phyloP scores from a whole-genome alignment of 805 yeast genomes.

The Diddensiella transvaalensis region DNA sequence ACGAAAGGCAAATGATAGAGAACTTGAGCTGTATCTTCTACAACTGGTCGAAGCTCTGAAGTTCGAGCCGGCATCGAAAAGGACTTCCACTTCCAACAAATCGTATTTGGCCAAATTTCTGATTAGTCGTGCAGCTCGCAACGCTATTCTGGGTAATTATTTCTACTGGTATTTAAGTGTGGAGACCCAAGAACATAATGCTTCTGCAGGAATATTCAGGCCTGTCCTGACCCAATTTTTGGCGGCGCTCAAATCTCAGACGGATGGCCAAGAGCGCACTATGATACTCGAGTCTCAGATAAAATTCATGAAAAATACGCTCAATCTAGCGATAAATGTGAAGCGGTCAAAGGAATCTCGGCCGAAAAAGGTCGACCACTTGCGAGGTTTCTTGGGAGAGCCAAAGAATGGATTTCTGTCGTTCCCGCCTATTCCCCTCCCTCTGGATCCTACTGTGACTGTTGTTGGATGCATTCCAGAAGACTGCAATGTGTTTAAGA shows the following conservation, averaged over 20 bases:
- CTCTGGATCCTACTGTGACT: slow-evolving; percentile 75
- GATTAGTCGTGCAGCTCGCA: slow-evolving; percentile 64
- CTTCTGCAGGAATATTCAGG: slow-evolving; percentile 38
- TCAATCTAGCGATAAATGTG: slow-evolving; percentile 60
- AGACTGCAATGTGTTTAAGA: slow-evolving; percentile 83
- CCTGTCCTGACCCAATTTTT: slow-evolving; percentile 48
- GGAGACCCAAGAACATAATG: slow-evolving; percentile 68
- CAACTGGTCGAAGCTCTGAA: slow-evolving; percentile 91
- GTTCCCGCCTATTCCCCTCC: slow-evolving; percentile 62
- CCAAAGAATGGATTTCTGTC: slow-evolving; percentile 37
- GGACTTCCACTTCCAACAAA: slow-evolving; percentile 19
- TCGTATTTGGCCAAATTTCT: slow-evolving; percentile 50
- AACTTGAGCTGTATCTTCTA: slow-evolving; percentile 72
- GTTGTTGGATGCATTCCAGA: slow-evolving; percentile 75
- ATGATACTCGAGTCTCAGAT: slow-evolving; percentile 54
- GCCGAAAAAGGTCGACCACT: slow-evolving; percentile 64
- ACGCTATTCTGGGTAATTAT: slow-evolving; percentile 68
- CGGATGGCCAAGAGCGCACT: slow-evolving; percentile 30
- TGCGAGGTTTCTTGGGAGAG: slow-evolving; percentile 56
- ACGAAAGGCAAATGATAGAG: slow-evolving; percentile 72
- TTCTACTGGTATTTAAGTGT: slow-evolving; percentile 92
- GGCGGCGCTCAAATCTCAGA: slow-evolving; percentile 33
- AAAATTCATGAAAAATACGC: slow-evolving; percentile 61
- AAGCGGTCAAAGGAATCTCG: slow-evolving; percentile 72
- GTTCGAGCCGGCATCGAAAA: slow-evolving; percentile 49